Evolutionary conservation across 495 filamentous ascomycete genomes (phyloP), one percentile per base, ranked within the genome.

Genomic region (Podospora conica): DNA sequence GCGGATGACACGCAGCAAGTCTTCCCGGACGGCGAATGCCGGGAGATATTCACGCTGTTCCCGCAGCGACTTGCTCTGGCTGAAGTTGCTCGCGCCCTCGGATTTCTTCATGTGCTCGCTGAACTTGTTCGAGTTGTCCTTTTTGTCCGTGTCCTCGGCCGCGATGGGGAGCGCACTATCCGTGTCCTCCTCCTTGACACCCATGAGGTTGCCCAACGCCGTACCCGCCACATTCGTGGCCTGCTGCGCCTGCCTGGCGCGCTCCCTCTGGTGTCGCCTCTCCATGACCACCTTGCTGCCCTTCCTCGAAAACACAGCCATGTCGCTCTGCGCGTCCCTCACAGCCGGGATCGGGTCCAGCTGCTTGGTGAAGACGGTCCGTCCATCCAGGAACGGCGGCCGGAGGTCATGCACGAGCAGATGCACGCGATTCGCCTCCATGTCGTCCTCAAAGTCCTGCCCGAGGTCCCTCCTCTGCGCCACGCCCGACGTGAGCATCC

Each of bases 251-350:
- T 97, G 93, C 69, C 92, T 94, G 66, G 96, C 91, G 33, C 96
- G 87, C 74, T 99, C 96, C 61, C 92, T 89, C 75, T 96, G 94
- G 77, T 94, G 91, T 65, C 96, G 81, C 69, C 88, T 88, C 66
- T 99, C 95, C 71, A 89, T 89, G 10, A 99, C 96, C 8, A 97
- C 91, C 70, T 85, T 90, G 73, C 95, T 98, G 2, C 96, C 96
- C 77, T 97, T 98, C 22, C 94, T 87, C 80, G 91, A 94, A 69
- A 98, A 99, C 15, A 99, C 91, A 9, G 96, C 96, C 96, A 99
- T 96, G 71, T 99, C 96, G 75, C 96, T 98, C 76, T 98, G 95
- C 15, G 92, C 89, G 74, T 99, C 96, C 15, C 89, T 84, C 12
- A 99, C 89, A 9, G 96, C 96, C 5, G 93, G 92, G 5, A 99